These are phyloP conservation scores for Populus hybrid DNA, from an alignment of 441 rosid genomes.

Conservation along the genomic window DNA sequence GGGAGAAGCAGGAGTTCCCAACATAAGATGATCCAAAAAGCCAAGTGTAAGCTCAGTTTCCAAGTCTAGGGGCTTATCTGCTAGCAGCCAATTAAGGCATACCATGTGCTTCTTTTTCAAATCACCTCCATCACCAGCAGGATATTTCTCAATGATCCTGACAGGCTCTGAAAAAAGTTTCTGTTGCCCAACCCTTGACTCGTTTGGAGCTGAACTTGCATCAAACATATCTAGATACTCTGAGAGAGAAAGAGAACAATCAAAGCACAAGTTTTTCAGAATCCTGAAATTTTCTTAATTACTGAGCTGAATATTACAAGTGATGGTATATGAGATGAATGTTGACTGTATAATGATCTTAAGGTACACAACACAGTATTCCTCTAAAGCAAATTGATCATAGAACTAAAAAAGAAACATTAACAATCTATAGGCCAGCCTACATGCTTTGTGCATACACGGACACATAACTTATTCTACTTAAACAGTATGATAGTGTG, in stretches of 20 bases:
- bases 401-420: slow-evolving; percentile 1
- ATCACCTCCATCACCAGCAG: slow-evolving; percentile 78
- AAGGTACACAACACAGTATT: neutral
- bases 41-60: slow-evolving; percentile 85
- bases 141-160: slow-evolving; percentile 75
- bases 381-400: neutral
- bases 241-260: slow-evolving; percentile 26
- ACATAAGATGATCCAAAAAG: slow-evolving; percentile 85
- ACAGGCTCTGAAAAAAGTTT: slow-evolving; percentile 64
- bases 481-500: too few relatives aligned
- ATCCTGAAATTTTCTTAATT: neutral
- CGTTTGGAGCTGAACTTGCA: slow-evolving; percentile 61
- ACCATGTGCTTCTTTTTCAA: slow-evolving; percentile 83
- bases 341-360: neutral
- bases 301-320: neutral
- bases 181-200: slow-evolving; percentile 58
- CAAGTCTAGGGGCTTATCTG: slow-evolving; percentile 77
- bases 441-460: neutral
- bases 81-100: slow-evolving; percentile 88
- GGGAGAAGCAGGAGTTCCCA: slow-evolving; percentile 97
- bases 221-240: slow-evolving; percentile 83
- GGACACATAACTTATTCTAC: neutral
- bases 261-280: neutral
- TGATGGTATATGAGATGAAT: neutral
- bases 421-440: neutral